Evolutionary conservation across 495 filamentous ascomycete genomes (phyloP), one percentile per base, ranked within the genome.

Genomic region (Coniosporium apollinis): DNA sequence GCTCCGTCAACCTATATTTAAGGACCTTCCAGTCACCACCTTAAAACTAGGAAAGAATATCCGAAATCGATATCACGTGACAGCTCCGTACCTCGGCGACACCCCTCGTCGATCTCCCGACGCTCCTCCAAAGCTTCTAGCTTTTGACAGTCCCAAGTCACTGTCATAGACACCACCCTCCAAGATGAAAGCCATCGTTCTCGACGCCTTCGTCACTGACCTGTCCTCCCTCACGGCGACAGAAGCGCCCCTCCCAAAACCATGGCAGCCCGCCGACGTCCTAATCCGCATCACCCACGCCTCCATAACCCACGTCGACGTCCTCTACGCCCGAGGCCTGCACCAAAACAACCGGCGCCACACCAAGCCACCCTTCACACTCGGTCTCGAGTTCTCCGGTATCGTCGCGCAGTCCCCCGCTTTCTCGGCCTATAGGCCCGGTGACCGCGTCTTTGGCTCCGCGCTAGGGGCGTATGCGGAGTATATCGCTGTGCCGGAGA

Each of bases 271-370:
- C 2, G 28, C 34, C 8, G 16, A 34, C 17, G 4, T 49, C 4
- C 18, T 10, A 19, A 29, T 51, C 34, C 24, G 30, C 11, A 43
- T 43, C 18, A 48, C 48, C 8, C 48, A 51, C 32, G 44, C 31
- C 8, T 33, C 33, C 4, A 16, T 39, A 10, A 42, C 38, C 3
- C 43, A 46, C 36, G 46, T 49, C 20, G 46, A 49, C 30, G 19
- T 42, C 9, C 36, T 43, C 6, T 45, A 57, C 39, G 48, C 50
- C 21, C 47, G 50, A 39, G 56, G 56, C 6, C 49, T 54, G 21
- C 56, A 61, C 39, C 56, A 59, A 44, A 59, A 58, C 37, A 61
- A 58, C 35, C 34, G 38, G 9, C 42, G 47, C 4, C 47, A 58
- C n/a, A 40, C 52, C 15, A 25, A 34, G 4, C 57, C 57, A 1